phyloP scores from a whole-genome alignment of 1,284 basidiomycete species.

The Puccinia brachypodii region DNA sequence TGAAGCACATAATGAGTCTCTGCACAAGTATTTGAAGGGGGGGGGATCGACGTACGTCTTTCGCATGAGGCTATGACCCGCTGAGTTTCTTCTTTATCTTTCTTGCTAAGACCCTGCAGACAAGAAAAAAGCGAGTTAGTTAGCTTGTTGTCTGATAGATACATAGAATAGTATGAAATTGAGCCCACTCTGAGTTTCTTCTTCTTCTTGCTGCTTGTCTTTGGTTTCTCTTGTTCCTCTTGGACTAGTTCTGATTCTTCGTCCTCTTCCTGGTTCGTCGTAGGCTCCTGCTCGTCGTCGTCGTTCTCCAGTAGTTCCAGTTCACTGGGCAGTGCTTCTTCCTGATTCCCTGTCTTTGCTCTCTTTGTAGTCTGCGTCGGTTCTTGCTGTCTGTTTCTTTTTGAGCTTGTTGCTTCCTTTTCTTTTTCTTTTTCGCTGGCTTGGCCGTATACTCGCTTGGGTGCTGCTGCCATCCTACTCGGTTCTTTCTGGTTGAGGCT shows the following conservation, averaged over 20 bases:
- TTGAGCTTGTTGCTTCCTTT: no score
- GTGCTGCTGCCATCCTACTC: no score
- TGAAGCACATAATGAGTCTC: not conserved
- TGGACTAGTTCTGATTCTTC: not conserved
- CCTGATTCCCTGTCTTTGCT: no score
- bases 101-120: constrained; percentile 27
- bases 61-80: constrained; percentile 17
- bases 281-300: no score
- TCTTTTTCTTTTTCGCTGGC: no score
- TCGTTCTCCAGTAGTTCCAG: no score
- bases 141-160: not conserved
- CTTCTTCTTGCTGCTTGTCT: constrained; percentile 1
- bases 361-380: no score
- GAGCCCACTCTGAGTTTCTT: constrained; percentile 32
- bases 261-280: not conserved
- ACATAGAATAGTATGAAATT: not conserved
- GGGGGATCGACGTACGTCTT: constrained; percentile 8
- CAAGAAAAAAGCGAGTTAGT: not conserved
- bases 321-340: no score
- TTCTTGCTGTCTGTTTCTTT: no score
- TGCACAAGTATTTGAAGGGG: not conserved
- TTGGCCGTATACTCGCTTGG: no score
- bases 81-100: constrained; percentile 38
- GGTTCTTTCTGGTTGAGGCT: no score
- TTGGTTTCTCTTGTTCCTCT: not conserved